phyloP scores from a whole-genome alignment of 148 eudicot species.

The Gaultheria prostrata region DNA sequence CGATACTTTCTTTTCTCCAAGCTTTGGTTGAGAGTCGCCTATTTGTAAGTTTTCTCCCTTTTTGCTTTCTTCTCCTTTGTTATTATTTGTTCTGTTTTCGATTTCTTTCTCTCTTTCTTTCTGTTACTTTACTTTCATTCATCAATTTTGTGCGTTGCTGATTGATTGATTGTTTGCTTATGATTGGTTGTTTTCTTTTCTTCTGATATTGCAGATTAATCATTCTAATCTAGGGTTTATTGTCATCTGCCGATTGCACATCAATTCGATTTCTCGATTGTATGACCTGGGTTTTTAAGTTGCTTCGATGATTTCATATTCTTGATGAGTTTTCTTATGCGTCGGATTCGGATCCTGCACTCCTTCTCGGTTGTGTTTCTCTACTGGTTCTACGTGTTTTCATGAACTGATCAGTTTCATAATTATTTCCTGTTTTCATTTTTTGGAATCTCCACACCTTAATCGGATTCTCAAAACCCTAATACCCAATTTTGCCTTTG shows the following conservation, averaged over 20 bases:
- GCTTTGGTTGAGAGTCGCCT: neutral
- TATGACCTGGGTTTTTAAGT: conserved; percentile 11
- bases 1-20: neutral
- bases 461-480: conserved; percentile 12
- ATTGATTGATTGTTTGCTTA: neutral
- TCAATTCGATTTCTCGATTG: conserved; percentile 3
- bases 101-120: neutral
- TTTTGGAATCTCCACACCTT: neutral
- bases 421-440: neutral
- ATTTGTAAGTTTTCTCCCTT: neutral
- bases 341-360: conserved; percentile 70
- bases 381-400: conserved; percentile 82
- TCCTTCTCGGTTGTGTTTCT: conserved; percentile 93
- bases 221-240: conserved; percentile 13
- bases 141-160: neutral
- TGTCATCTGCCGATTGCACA: neutral
- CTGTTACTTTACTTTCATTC: neutral
- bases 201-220: conserved; percentile 6
- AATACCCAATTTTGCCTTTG: neutral
- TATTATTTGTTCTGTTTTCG: neutral
- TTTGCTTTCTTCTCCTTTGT: neutral
- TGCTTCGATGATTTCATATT: conserved; percentile 35
- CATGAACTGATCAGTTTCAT: conserved; percentile 38
- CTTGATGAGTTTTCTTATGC: conserved; percentile 62
- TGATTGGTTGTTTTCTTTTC: neutral